These are phyloP conservation scores for Stephania japonica DNA, from an alignment of 164 flowering plant species.

Conservation along the genomic window DNA sequence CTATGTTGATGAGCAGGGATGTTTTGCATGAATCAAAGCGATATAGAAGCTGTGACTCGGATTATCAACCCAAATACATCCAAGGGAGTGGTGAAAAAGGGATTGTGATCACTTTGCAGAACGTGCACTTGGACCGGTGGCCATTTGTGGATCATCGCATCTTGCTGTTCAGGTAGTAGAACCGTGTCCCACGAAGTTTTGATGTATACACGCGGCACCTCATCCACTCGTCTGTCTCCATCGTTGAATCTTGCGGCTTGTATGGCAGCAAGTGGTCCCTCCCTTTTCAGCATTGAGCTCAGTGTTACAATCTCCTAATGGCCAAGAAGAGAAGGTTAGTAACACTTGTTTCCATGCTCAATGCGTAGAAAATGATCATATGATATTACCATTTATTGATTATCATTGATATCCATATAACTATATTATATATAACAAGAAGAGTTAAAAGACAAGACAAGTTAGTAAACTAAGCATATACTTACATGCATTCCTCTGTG, in stretches of 20 bases:
- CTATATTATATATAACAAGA: background rate
- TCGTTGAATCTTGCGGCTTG: slow-evolving; percentile 30
- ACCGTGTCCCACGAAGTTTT: slow-evolving; percentile 49
- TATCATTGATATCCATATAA: background rate
- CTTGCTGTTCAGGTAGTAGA: slow-evolving; percentile 57
- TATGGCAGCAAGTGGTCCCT: slow-evolving; percentile 53
- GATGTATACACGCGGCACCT: slow-evolving; percentile 51
- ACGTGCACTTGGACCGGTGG: slow-evolving; percentile 47
- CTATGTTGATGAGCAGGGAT: no score
- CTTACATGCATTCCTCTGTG: no score
- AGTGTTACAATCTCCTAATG: slow-evolving; percentile 47
- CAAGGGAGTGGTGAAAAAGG: slow-evolving; percentile 62
- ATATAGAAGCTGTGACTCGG: slow-evolving; percentile 24
- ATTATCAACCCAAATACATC: slow-evolving; percentile 47
- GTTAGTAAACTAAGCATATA: background rate
- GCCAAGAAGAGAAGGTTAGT: background rate
- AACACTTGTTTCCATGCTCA: background rate
- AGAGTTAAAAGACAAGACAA: background rate
- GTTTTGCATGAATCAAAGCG: no score
- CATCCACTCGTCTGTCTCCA: slow-evolving; percentile 17
- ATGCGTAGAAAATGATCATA: background rate
- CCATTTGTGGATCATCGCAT: slow-evolving; percentile 65
- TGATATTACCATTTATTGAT: background rate
- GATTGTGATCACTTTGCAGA: slow-evolving; percentile 75
- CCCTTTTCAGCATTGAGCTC: slow-evolving; percentile 56